Base-by-base conservation (phyloP, 2,329 filamentous ascomycete genomes). In the Salinomyces thailandicus region DNA sequence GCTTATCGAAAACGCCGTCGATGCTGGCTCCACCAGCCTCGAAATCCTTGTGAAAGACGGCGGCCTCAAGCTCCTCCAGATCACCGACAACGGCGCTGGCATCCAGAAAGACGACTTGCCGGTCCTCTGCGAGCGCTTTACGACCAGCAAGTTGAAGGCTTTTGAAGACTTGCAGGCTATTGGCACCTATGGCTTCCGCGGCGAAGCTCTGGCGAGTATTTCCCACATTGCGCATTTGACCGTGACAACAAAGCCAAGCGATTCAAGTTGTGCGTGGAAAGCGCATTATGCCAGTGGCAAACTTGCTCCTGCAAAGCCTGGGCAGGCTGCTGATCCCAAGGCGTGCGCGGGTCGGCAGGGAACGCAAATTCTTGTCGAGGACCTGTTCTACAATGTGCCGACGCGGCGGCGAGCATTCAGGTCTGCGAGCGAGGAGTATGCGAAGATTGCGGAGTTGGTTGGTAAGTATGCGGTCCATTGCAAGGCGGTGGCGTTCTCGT, bases 171-270 rank as follows among this genome's bases (percentile, higher is more conserved):
- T 98, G 32, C 39, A 77, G 77, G 27, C 83, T 79, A 96, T 98
- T 46, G 80, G 79, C 34, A 96, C 91, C 1, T 98, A 98, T 59
- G 91, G 91, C n/a, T 98, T 98, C 55, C 81, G 91, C 36, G 91
- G 91, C 37, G 91, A 98, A 62, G 91, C 91, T 3, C 66, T 98
- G 37, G 91, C 91, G 11, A 96, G 91, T 62, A 98, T 98, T 59
- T 96, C 89, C 55, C 91, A 98, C 58, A 95, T 98, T 51, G 89
- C 93, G 20, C 93, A 98, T 64, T 71, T 98, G 15, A 85, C 81
- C 3, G 85, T 98, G 29, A 96, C 89, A 1, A 98, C 93, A 5
- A 93, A 86, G 59, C 96, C 87, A 1, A 81, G 82, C 40, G 79
- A 85, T 29, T 93, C 87, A 0, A 79, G 77, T 48, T 83, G 85